These are phyloP conservation scores for Magnaporthiopsis poae DNA, from an alignment of 2,329 filamentous ascomycete genomes.

Conservation along the genomic window DNA sequence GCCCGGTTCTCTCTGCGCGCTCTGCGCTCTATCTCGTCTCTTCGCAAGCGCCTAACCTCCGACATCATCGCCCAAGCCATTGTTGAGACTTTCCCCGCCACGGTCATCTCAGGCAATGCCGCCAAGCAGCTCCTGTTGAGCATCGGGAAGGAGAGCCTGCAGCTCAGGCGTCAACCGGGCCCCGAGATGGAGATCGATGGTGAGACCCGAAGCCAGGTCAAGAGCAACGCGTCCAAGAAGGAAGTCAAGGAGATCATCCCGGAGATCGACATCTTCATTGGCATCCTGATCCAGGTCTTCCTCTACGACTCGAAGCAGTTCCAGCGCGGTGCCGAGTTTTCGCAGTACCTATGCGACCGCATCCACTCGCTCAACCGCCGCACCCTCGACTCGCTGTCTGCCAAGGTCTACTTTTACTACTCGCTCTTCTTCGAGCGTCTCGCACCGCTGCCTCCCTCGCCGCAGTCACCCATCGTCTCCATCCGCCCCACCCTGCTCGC, in stretches of 20 bases:
- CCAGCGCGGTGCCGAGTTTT: slow-evolving; percentile 74
- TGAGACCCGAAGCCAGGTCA: slow-evolving; percentile 41
- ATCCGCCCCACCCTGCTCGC: slow-evolving; percentile 79
- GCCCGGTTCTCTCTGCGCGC: slow-evolving; percentile 89
- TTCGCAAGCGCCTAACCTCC: slow-evolving; percentile 80
- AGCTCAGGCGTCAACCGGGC: slow-evolving; percentile 46
- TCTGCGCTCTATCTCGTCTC: slow-evolving; percentile 85
- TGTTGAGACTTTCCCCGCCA: slow-evolving; percentile 64
- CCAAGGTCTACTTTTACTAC: slow-evolving; percentile 97
- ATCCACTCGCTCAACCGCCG: slow-evolving; percentile 85
- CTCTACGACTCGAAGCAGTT: slow-evolving; percentile 78
- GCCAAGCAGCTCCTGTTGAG: slow-evolving; percentile 62
- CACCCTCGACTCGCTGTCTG: slow-evolving; percentile 84
- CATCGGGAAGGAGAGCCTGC: slow-evolving; percentile 56
- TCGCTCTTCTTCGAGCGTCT: slow-evolving; percentile 90
- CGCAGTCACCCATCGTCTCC: slow-evolving; percentile 74
- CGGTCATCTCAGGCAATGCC: slow-evolving; percentile 49
- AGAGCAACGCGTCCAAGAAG: slow-evolving; percentile 54
- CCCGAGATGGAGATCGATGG: slow-evolving; percentile 66
- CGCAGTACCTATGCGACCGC: slow-evolving; percentile 69
- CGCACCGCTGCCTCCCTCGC: slow-evolving; percentile 75
- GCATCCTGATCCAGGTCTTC: slow-evolving; percentile 76
- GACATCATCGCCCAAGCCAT: slow-evolving; percentile 75
- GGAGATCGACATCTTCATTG: slow-evolving; percentile 80
- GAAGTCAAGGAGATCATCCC: slow-evolving; percentile 65